Base-by-base conservation (phyloP, 805 yeast genomes). In the Kazachstania psychrophila region DNA sequence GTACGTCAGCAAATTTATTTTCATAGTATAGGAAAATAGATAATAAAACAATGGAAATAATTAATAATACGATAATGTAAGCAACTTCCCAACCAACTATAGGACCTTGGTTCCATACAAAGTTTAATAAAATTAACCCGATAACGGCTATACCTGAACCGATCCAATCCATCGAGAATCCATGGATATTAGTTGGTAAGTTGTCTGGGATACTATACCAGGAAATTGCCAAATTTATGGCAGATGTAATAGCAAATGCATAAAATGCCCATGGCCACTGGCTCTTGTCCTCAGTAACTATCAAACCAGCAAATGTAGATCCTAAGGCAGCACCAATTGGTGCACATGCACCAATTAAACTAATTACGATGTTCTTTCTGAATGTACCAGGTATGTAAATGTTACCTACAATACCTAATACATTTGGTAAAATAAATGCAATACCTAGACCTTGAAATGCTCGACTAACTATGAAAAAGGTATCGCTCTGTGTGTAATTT, bases 81-180 rank as follows among this genome's bases (percentile, higher is more conserved):
- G 77, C 68, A 2, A 50, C 52, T 9, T 57, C 47, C 89, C 89
- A 82, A 15, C 88, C 85, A 2, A 63, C 78, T 5, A 71, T 66
- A 0, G 89, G 84, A 2, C 81, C 89, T 52, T 83, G 87, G 47
- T 78, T 81, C 75, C 85, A 75, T 2, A 74, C 73, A 51, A 81
- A 75, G 46, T 77, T 80, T 52, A 83, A 64, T 23, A 82, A 52
- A 2, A 79, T 65, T 33, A 83, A 56, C 0, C 84, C 85, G 5
- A 60, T 39, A 4, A 81, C 70, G 3, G 84, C 88, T 11, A 73
- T 41, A 0, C 60, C 13, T 0, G 79, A 62, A n/a, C 86, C 86
- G 6, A 57, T 39, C 60, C 68, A 65, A 48, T 75, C 79, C 59
- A 73, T 68, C 7, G 43, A 31, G 26, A 48, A 41, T 3, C 36